Evolutionary conservation across 768 basidiomycete genomes (phyloP), one percentile per base, ranked within the genome.

Genomic region (Rhizopogon vulgaris): DNA sequence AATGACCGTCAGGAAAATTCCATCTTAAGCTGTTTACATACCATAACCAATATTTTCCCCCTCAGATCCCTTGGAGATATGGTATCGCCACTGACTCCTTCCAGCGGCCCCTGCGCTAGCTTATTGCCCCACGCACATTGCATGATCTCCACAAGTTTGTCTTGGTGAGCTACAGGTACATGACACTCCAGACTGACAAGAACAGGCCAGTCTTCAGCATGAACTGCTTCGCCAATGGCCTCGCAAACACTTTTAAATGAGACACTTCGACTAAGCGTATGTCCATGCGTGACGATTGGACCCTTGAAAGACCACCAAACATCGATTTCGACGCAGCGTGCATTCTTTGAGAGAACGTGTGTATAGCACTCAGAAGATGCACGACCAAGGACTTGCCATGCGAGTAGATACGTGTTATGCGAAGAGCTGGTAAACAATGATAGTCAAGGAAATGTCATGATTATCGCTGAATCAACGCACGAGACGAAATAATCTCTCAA

Each of bases 241-340:
- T 64, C 55, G 55, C 80, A 82, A 0, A 83, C 83, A 25, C 70
- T 71, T 22, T 72, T 49, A 51, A 85, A 80, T 1, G 77, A 60
- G 4, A 83, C 72, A 28, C 75, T 71, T 57, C 73, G 73, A 56
- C 74, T 79, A 52, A 83, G 70, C 1, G 83, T 84, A 56, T 78
- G 71, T 1, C 83, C 83, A 55, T 84, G 83, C 0, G 79, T 84
- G 30, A 84, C 81, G 46, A 81, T 65, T 11, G 77, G 71, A 0
- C 80, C 80, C 38, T 74, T 70, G 6, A 71, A 66, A 0, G 77
- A 76, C 5, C 79, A 73, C 83, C 84, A 86, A 7, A 83, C 82
- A 56, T 86, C 83, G 46, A 85, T 81, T 60, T 86, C 83, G 69
- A 84, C 78, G 57, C 82, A 83, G 17, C 81, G 74, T 8, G 75